Evolutionary conservation across 2,329 filamentous ascomycete genomes (phyloP).

Genomic region (Aspergillus ochraceus): DNA sequence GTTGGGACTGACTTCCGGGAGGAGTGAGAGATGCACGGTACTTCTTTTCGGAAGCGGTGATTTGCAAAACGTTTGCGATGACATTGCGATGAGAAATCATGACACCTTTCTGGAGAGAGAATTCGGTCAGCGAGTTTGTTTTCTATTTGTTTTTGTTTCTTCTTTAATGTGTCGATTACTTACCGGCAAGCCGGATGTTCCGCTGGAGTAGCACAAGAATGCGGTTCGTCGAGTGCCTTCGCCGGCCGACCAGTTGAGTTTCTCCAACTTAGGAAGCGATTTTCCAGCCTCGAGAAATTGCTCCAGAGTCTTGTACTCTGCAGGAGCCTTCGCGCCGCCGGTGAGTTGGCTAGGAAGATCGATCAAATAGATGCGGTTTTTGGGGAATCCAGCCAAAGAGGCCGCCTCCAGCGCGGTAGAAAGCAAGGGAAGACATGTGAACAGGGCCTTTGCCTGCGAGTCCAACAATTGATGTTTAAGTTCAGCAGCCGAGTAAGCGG

Average conservation of each 20-base stretch:
- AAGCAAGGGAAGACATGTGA: constrained; percentile 69
- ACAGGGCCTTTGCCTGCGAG: constrained; percentile 67
- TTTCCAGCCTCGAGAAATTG: constrained; percentile 65
- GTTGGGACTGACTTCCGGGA: constrained; percentile 48
- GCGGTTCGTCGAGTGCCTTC: constrained; percentile 62
- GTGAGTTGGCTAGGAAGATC: constrained; percentile 61
- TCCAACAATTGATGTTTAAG: constrained; percentile 71
- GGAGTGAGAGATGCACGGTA: constrained; percentile 23
- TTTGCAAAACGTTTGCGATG: constrained; percentile 72
- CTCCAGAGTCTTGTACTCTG: constrained; percentile 62
- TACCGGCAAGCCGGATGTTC: constrained; percentile 75
- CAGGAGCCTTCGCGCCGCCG: constrained; percentile 45
- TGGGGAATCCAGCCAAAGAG: constrained; percentile 61
- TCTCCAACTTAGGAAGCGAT: constrained; percentile 40
- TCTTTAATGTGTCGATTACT: constrained; percentile 19
- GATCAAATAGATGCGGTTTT: constrained; percentile 66
- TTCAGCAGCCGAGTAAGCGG: constrained; percentile 69
- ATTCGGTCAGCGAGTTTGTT: constrained; percentile 10
- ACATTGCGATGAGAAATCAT: constrained; percentile 80
- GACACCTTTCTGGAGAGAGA: constrained; percentile 67
- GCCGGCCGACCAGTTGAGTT: constrained; percentile 41
- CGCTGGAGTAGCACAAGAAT: constrained; percentile 78
- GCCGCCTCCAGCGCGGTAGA: constrained; percentile 65
- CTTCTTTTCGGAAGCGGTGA: constrained; percentile 51
- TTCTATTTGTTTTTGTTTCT: background rate